A percentile compares a stretch with the other conserved stretches of the same genome.
These are phyloP conservation scores for Apiotrichum porosum DNA, from an alignment of 1,284 basidiomycete genomes.

Conservation along the genomic window DNA sequence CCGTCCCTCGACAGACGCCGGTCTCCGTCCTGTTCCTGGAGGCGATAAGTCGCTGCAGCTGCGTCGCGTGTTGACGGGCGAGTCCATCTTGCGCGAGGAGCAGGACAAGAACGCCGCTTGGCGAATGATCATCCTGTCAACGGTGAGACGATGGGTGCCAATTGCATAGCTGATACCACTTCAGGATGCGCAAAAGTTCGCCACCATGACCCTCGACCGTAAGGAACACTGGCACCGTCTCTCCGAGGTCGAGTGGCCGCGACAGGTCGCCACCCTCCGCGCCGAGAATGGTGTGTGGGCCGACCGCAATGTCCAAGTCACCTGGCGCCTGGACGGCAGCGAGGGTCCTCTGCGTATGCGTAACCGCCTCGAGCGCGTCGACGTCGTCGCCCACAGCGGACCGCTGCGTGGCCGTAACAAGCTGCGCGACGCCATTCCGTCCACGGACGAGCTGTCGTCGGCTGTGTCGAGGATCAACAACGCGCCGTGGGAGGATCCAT, in stretches of 20 bases:
- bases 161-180: background rate
- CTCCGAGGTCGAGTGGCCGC: conserved; percentile 45
- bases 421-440: conserved; percentile 55
- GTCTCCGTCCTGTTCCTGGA: conserved; percentile 1
- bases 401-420: background rate
- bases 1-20: conserved; percentile 26
- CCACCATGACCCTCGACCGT: conserved; percentile 41
- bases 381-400: conserved; percentile 1
- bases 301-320: conserved; percentile 51
- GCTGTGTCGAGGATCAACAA: conserved; percentile 61
- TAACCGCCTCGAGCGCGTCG: conserved; percentile 37
- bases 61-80: conserved; percentile 42
- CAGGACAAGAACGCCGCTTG: conserved; percentile 48
- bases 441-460: conserved; percentile 58
- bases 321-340: conserved; percentile 79
- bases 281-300: conserved; percentile 75
- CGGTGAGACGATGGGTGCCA: no score
- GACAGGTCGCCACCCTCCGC: conserved; percentile 33
- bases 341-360: conserved; percentile 76
- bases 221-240: conserved; percentile 47
- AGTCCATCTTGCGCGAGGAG: conserved; percentile 40
- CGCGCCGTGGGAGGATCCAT: conserved; percentile 73
- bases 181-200: conserved; percentile 35
- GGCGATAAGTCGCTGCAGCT: conserved; percentile 20
- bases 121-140: conserved; percentile 47